Base-by-base conservation (phyloP, 106 monocot genomes). In the Apostasia shenzhenica region DNA sequence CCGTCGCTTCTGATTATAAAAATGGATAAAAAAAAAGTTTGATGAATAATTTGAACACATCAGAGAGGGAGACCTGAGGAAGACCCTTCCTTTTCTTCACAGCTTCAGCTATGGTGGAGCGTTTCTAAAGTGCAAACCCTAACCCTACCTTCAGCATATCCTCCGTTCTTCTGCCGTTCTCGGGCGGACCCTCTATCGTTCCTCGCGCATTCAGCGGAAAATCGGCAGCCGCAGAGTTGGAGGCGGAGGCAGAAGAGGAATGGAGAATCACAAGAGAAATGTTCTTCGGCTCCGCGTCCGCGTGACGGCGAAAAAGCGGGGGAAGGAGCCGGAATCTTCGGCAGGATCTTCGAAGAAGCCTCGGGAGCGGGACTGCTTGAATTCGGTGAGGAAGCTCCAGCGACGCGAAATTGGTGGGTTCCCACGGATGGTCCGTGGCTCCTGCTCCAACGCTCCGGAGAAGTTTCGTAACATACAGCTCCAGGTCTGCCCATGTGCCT, bases 401-500 rank as follows among this genome's bases (percentile, higher is more conserved):
- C 72, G 79, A 38, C 79, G 86, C 38, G 86, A 86, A 79, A 82
- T 86, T 73, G 86, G 86, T 7, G 76, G 81, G 40, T 70, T 73
- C 50, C 64, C 72, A 14, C 72, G 78, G 59, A 69, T 76, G 71
- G 72, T 67, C 46, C 79, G 79, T 40, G 78, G 76, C 59, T 57
- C 79, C 48, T 78, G 79, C 41, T 82, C 82, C 41, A 67, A 74
- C 41, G 82, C 79, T 2, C 72, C 79, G 2, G 86, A 86, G 73
- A 74, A 82, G 59, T 86, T 86, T 54, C 75, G 85, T 52, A 86
- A 86, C 70, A 82, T 86, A 40, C 85, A 78, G 67, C 81, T 85
- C 40, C 85, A 85, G 81, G 85, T 81, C 4, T 7, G 62, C 52
- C 11, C 43, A 13, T 54, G 1, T 40, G 0, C 1, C 67, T 11